Conservation (phyloP, 441 rosid species). For the California macrophylla region DNA sequence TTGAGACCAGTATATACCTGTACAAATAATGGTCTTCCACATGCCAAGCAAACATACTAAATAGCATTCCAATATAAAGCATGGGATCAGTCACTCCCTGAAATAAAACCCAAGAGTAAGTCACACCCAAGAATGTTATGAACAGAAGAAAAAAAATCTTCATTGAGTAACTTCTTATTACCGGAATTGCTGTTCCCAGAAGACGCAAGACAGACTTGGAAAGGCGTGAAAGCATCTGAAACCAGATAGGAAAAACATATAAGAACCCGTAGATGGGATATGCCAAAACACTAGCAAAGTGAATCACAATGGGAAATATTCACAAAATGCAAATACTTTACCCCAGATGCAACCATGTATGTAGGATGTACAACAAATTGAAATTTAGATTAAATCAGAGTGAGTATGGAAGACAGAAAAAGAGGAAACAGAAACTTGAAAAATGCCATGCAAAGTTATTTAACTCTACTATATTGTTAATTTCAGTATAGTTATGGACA, state of each 20-base stretch:
- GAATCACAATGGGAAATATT: not conserved
- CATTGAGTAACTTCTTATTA: conserved; percentile 22
- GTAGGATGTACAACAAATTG: not conserved
- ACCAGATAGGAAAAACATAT: conserved; percentile 9
- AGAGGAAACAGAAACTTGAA: not conserved
- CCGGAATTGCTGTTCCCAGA: conserved; percentile 79
- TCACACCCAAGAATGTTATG: not conserved
- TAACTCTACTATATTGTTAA: not conserved
- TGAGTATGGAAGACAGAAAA: not conserved
- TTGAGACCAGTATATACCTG: conserved; percentile 42
- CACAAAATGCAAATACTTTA: not conserved
- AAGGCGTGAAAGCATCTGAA: conserved; percentile 69
- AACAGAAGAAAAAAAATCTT: not conserved
- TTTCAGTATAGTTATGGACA: not conserved
- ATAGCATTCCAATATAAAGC: conserved; percentile 99
- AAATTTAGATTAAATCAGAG: not conserved
- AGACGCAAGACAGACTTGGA: conserved; percentile 83
- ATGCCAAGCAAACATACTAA: conserved; percentile 99
- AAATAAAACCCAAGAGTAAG: conserved; percentile 24
- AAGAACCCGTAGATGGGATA: conserved; percentile 12
- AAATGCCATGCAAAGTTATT: not conserved
- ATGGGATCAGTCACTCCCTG: conserved; percentile 99
- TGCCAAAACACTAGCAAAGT: not conserved
- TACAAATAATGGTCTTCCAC: conserved; percentile 98
- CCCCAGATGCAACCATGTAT: not conserved